Percentiles rank a stretch among this genome's conserved stretches.
phyloP scores from a whole-genome alignment of 345 rosid species.

The Acer negundo region DNA sequence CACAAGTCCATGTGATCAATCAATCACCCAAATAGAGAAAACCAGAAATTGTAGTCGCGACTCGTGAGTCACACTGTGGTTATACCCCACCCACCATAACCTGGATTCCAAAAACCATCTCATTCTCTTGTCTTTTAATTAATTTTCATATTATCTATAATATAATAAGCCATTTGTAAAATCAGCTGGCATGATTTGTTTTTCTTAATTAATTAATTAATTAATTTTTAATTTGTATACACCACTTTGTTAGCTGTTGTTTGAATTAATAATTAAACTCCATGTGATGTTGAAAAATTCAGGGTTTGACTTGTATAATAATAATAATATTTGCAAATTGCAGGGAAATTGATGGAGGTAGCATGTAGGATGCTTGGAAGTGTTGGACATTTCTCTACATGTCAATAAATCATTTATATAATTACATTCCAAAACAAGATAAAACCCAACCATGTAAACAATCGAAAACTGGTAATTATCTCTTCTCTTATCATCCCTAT shows the following conservation, averaged over 20 bases:
- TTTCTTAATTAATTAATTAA: too few relatives aligned
- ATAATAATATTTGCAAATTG: constrained; percentile 2
- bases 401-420: constrained; percentile 50
- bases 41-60: neutral
- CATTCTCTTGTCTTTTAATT: constrained; percentile 22
- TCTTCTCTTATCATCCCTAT: neutral
- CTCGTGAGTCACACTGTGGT: too few relatives aligned
- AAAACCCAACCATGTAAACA: constrained; percentile 32
- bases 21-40: neutral
- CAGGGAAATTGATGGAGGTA: constrained; percentile 92
- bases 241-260: neutral
- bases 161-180: neutral
- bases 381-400: constrained; percentile 53
- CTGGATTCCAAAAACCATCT: constrained; percentile 24
- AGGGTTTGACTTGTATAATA: constrained; percentile 21
- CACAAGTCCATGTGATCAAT: neutral
- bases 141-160: too few relatives aligned
- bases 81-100: constrained; percentile 26
- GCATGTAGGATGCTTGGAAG: constrained; percentile 74
- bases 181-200: constrained; percentile 32
- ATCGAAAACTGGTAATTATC: constrained; percentile 6
- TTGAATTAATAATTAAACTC: neutral
- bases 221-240: neutral
- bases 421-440: constrained; percentile 18
- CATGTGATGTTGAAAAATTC: constrained; percentile 14